Base-by-base conservation (phyloP, 352 stramenopile species). In the Pythium apleroticum region DNA sequence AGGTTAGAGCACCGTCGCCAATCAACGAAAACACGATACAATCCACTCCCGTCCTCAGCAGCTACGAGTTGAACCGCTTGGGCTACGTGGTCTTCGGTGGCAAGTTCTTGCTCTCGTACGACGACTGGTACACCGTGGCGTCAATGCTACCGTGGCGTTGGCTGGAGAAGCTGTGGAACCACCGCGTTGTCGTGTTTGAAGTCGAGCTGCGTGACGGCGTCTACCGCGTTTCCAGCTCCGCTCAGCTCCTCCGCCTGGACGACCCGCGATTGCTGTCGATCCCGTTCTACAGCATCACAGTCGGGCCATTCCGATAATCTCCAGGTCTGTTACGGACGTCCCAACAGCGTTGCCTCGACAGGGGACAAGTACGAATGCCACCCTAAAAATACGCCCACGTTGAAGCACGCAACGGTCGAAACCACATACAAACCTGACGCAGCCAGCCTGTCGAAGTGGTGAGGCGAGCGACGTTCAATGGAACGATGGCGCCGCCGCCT, bases 91-190 rank as follows among this genome's bases (percentile, higher is more conserved):
- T 69, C 17, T 69, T 52, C 27, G 63, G 63, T 4, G 54, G 41
- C 33, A 49, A 41, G 25, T 60, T 57, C 48, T n/a, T 69, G 39
- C 17, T 65, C 9, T 57, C 46, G 41, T 65, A 33, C 27, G 63
- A 69, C 48, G 63, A 69, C 55, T 69, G 55, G 63, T 60, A 60
- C 49, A 48, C 58, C 41, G 10, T 69, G 11, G 54, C 63, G 37
- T 60, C 63, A 0, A 12, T 69, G 2, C 39, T 20, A 17, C 63
- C 48, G 17, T 33, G 65, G 63, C 63, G 56, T 5, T 22, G 15
- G 15, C 5, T 69, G 1, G 37, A 69, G 27, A 59, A 57, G 63
- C 46, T 69, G 9, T 65, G 63, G 63, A 69, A 69, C 50, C 46
- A 60, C 28, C 55, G 63, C 39, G 37, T 69, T 27, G 37, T 20